A percentile compares a stretch with the other conserved stretches of the same genome.
Conservation (phyloP, 225 moss, liverwort and hornwort species). For the Climacium dendroides region DNA sequence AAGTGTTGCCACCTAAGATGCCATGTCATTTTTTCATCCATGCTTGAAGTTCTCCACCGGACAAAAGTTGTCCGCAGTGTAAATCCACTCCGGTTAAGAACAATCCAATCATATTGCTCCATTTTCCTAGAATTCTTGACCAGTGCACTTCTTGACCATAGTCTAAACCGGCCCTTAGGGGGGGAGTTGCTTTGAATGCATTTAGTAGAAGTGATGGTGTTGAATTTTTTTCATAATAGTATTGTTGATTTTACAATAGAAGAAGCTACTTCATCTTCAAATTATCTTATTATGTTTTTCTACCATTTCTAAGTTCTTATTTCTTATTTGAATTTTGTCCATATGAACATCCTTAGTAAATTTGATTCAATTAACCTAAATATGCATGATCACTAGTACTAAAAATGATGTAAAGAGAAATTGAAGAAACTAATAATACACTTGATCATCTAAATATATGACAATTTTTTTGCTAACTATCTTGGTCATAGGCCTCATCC, state of each 20-base stretch:
- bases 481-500: background rate
- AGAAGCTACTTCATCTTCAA: background rate
- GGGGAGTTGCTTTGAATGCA: fast-evolving
- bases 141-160: no score
- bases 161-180: no score
- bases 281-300: background rate
- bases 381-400: fast-evolving
- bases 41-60: no score
- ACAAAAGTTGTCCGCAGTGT: no score
- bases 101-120: no score
- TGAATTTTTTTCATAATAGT: background rate
- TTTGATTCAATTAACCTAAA: background rate
- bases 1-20: no score
- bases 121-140: no score
- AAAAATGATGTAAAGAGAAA: background rate
- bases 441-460: fast-evolving
- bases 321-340: fast-evolving
- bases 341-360: background rate
- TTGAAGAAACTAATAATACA: fast-evolving
- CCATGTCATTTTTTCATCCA: no score
- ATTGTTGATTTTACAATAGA: background rate
- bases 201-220: background rate
- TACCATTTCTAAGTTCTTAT: no score
- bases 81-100: no score
- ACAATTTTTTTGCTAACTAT: background rate